phyloP scores from a whole-genome alignment of 1,284 basidiomycete species.

The Pulveroboletus sp. region DNA sequence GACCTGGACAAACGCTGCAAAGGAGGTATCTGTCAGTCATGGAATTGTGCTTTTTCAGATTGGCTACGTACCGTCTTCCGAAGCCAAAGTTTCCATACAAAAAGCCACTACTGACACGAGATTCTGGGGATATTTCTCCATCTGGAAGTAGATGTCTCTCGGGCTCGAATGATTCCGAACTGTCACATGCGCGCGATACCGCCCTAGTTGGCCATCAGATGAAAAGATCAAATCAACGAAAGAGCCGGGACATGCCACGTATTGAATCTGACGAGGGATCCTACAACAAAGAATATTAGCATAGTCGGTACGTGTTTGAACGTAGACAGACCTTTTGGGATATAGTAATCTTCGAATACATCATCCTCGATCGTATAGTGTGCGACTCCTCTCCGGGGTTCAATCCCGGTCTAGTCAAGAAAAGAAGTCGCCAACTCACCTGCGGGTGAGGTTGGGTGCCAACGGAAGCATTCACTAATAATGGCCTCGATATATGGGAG shows the following conservation, averaged over 20 bases:
- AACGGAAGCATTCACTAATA: constrained; percentile 12
- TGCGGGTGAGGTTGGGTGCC: constrained; percentile 12
- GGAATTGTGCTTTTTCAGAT: no score
- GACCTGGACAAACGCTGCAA: constrained; percentile 5
- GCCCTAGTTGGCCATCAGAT: not conserved
- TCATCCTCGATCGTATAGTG: constrained; percentile 9
- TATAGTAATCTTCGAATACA: constrained; percentile 2
- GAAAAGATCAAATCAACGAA: not conserved
- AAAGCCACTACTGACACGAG: constrained; percentile 2
- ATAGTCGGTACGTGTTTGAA: not conserved
- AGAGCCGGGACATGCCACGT: not conserved
- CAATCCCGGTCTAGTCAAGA: not conserved
- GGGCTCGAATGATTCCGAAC: not conserved
- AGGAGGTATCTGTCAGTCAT: no score
- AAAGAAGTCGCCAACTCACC: not conserved
- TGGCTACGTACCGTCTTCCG: constrained; percentile 1
- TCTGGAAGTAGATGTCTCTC: constrained; percentile 6
- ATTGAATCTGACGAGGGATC: constrained; percentile 5
- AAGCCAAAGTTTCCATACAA: constrained; percentile 8
- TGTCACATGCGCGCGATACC: constrained; percentile 1
- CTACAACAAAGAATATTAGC: not conserved
- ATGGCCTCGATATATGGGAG: constrained; percentile 11
- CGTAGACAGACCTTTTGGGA: not conserved
- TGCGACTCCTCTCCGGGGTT: not conserved
- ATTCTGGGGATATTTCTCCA: not conserved